Evolutionary conservation across 176 grass and related monocot genomes (phyloP), one percentile per base, ranked within the genome.

Genomic region (Raddia distichophylla): DNA sequence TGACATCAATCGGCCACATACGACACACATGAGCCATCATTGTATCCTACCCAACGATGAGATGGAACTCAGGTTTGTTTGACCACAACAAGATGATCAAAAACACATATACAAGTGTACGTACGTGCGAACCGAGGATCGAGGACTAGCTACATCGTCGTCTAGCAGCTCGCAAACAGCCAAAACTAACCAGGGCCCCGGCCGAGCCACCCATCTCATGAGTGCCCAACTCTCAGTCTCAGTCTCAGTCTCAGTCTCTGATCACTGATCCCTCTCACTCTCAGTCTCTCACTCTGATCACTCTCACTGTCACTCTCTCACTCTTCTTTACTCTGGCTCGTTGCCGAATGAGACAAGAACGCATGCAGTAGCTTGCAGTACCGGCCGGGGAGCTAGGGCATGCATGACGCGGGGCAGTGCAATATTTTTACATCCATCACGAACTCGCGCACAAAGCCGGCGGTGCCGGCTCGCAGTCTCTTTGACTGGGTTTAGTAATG

Each of bases 401-500:
- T 40, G 37, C 37, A 40, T 40, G 37, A 2, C 37, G 37, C 37
- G 3, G 37, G 3, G 37, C 37, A 40, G 37, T 40, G 37, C 37
- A 40, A 73, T 73, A 10, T 51, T 27, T 57, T 27, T 57, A 5
- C 60, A 63, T 34, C 27, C 60, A 34, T 63, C 60, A 48, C 32
- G 55, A 40, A 56, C 32, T 40, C 32, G 42, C 10, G 14, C 7
- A 49, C 27, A 86, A 86, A 86, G 84, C 84, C 68, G 76, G 50
- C 40, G 1, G 65, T 16, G 65, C 53, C 19, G 53, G 75, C 49
- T 67, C 67, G 67, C 76, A 74, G 51, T 74, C 40, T 66, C 60
- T 86, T 86, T 86, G 84, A 86, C 84, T 60, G 69, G 52, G 22
- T 20, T 37, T 53, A 37, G 62, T 74, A 34, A 67, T 46, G 69